Evolutionary conservation across 441 rosid genomes (phyloP), one percentile per base, ranked within the genome.

Genomic region (Syzygium malaccense): DNA sequence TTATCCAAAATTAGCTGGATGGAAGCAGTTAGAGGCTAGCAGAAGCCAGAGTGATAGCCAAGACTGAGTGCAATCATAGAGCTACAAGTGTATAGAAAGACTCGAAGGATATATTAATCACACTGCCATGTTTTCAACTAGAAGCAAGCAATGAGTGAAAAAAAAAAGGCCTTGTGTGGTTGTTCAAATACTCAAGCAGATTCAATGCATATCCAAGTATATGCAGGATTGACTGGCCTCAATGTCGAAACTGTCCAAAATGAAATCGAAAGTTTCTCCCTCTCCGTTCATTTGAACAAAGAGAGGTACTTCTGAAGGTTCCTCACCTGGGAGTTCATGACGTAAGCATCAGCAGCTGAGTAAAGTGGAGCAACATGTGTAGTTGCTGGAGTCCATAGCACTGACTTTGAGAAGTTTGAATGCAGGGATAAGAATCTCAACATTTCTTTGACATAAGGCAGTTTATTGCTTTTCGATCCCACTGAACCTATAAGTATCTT

Each of bases 381-480:
- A 87, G 98, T 95, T 19, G 98, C 93, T 66, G 94, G 95, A 86
- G 99, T 95, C 99, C 99, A 98, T 56, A 97, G 91, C 89, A 95
- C 93, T 14, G 98, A 95, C 87, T 88, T 92, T 45, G 98, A 96
- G 92, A 97, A 91, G 91, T 95, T 97, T 79, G 92, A 86, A 89
- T 95, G 94, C 92, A 87, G 92, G 85, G 97, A 95, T 88, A 95
- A 33, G 92, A 93, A 92, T 66, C 93, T 92, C 86, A 94, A 90
- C 89, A 97, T 94, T 91, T 95, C 98, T 89, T 97, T 91, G 71
- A 95, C 94, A 75, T 96, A 98, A 87, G 92, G 95, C 87, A 94
- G 93, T 91, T 97, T 98, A 91, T 97, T 98, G 95, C 99, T 98
- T 92, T 98, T 98, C 37, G 98, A 98, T 88, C 99, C 99, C 90